Evolutionary conservation across 1,284 basidiomycete species (phyloP).

Genomic region (Gomphus sp.): DNA sequence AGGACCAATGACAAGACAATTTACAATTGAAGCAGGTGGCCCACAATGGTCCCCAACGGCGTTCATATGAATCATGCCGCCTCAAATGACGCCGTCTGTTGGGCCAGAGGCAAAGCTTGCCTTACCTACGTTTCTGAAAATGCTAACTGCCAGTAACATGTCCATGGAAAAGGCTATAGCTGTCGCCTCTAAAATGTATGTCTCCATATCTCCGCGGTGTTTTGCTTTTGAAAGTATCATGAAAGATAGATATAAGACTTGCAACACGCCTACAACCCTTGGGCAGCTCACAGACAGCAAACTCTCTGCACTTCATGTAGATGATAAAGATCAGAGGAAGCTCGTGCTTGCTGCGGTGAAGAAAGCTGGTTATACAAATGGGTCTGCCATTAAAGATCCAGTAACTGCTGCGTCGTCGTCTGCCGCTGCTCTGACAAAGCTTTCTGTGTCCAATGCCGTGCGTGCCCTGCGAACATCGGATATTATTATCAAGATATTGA

Average conservation of each 20-base stretch:
- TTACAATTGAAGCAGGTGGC: not conserved
- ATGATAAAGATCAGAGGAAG: constrained; percentile 63
- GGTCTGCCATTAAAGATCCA: constrained; percentile 3
- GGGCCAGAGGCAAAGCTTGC: constrained; percentile 37
- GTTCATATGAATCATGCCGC: not conserved
- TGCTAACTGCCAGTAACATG: constrained; percentile 55
- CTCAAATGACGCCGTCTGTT: not conserved
- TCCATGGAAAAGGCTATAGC: constrained; percentile 69
- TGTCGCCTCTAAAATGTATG: constrained; percentile 71
- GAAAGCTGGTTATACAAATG: constrained; percentile 45
- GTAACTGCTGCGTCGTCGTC: constrained; percentile 6
- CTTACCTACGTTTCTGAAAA: constrained; percentile 66
- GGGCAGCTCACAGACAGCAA: constrained; percentile 49
- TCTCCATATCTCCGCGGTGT: constrained; percentile 9
- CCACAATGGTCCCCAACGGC: not conserved
- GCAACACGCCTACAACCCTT: constrained; percentile 55
- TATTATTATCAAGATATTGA: constrained; percentile 1
- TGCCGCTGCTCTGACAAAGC: constrained; percentile 11
- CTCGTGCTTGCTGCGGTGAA: constrained; percentile 53
- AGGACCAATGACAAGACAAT: too few species aligned
- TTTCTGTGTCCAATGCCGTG: constrained; percentile 10
- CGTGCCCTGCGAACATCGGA: not conserved
- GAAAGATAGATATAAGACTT: constrained; percentile 58
- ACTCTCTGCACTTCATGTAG: constrained; percentile 47
- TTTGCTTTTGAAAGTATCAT: not conserved